Base-by-base conservation (phyloP, 2,329 filamentous ascomycete genomes). In the Penicillium sp. region DNA sequence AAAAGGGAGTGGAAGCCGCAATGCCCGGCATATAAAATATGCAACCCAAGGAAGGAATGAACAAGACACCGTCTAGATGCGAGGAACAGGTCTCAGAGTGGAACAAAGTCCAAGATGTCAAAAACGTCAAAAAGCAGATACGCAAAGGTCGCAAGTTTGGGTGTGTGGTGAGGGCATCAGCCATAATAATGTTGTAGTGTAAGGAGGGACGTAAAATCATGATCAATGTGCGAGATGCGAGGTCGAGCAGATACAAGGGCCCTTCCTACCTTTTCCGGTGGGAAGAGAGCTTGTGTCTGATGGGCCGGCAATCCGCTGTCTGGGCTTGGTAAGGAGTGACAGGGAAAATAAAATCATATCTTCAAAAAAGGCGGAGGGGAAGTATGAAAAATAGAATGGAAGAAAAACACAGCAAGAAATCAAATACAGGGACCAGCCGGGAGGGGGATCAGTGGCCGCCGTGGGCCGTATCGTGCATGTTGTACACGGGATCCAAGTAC, bases 131-230 rank as follows among this genome's bases (percentile, higher is more conserved):
- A 59, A 58, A 53, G 46, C 46, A 55, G 56, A 40, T 38, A 65
- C 56, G 49, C 61, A 63, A 62, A 61, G 58, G 50, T 31, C 57
- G 50, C 35, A 60, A 41, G 58, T 51, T 51, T 57, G 56, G 54
- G 59, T 58, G 15, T 41, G 17, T 27, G 29, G 45, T 19, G 17
- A 45, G 67, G 68, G 66, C 70, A 72, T 73, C 63, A 70, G 70
- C 68, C 70, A 62, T 72, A 48, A 70, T 53, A 55, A 50, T 41
- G 19, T 50, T 59, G 50, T 50, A 53, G 57, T 56, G 49, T 67
- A 73, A 72, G 69, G 71, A 73, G 66, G 69, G 72, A 69, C 70
- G 59, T 74, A 27, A 68, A 65, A 70, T 73, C 71, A 64, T 72
- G 43, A 62, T 54, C 50, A 54, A 47, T 46, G 38, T 47, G 50